Percentiles rank a stretch among this genome's conserved stretches.
These are phyloP conservation scores for Citrus sp. DNA, from an alignment of 345 rosid species.

Conservation along the genomic window DNA sequence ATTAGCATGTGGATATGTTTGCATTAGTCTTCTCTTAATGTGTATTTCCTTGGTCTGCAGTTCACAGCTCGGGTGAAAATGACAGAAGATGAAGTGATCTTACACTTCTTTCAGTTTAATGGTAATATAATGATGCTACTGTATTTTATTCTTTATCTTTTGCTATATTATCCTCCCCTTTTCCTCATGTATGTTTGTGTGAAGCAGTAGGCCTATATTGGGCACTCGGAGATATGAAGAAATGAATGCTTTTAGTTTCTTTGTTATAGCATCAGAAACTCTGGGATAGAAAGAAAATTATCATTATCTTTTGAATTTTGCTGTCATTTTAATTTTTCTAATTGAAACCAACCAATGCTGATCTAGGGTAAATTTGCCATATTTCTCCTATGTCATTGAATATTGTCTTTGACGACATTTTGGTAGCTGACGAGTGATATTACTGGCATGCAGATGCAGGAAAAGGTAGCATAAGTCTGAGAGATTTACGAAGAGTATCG, in stretches of 20 bases:
- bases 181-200: neutral
- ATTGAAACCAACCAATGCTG: neutral
- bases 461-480: conserved; percentile 44
- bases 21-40: neutral
- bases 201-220: neutral
- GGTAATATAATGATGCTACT: conserved; percentile 37
- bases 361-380: neutral
- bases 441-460: conserved; percentile 52
- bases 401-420: neutral
- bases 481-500: conserved; percentile 59
- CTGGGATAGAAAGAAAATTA: neutral
- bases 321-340: neutral
- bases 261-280: neutral
- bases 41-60: conserved; percentile 25
- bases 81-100: conserved; percentile 74
- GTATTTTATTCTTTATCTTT: neutral
- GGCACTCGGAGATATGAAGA: neutral
- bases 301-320: neutral
- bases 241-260: neutral
- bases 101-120: conserved; percentile 79
- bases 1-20: neutral
- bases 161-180: neutral
- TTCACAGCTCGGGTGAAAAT: conserved; percentile 62
- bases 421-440: conserved; percentile 4
- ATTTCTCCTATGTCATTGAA: neutral